phyloP scores from a whole-genome alignment of 495 filamentous ascomycete species.

The Geopyxis carbonaria region DNA sequence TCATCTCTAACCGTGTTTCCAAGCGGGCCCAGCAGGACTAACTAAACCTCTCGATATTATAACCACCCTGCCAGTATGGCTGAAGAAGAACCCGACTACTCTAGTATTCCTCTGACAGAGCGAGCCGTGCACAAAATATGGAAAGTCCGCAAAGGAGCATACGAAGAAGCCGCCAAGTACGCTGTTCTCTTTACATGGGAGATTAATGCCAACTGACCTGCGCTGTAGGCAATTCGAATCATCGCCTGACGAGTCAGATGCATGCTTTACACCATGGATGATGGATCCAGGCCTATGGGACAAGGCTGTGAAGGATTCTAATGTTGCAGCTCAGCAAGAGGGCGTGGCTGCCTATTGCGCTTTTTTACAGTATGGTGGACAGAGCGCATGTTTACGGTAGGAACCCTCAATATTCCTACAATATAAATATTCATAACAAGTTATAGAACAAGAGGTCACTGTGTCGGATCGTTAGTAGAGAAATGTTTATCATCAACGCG shows the following conservation, averaged over 20 bases:
- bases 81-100: conserved; percentile 25
- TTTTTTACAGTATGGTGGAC: conserved; percentile 75
- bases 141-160: conserved; percentile 93
- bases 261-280: conserved; percentile 69
- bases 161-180: conserved; percentile 55
- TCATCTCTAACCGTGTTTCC: too few relatives aligned
- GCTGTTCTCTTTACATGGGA: conserved; percentile 1
- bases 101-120: conserved; percentile 22
- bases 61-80: conserved; percentile 14
- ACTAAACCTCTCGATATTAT: conserved; percentile 8
- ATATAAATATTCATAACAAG: conserved; percentile 6
- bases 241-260: conserved; percentile 72
- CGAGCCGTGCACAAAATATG: conserved; percentile 48
- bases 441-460: conserved; percentile 51
- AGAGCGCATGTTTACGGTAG: conserved; percentile 56
- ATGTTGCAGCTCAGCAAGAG: conserved; percentile 93
- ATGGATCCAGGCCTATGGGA: conserved; percentile 81
- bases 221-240: conserved; percentile 43
- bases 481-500: conserved; percentile 79
- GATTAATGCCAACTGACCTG: neutral
- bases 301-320: conserved; percentile 80
- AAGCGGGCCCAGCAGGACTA: too few relatives aligned
- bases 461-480: conserved; percentile 64
- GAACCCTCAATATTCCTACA: conserved; percentile 8
- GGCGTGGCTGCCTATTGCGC: conserved; percentile 72